Base-by-base conservation (phyloP, 306 rosid genomes). In the Lathyrus sativus region DNA sequence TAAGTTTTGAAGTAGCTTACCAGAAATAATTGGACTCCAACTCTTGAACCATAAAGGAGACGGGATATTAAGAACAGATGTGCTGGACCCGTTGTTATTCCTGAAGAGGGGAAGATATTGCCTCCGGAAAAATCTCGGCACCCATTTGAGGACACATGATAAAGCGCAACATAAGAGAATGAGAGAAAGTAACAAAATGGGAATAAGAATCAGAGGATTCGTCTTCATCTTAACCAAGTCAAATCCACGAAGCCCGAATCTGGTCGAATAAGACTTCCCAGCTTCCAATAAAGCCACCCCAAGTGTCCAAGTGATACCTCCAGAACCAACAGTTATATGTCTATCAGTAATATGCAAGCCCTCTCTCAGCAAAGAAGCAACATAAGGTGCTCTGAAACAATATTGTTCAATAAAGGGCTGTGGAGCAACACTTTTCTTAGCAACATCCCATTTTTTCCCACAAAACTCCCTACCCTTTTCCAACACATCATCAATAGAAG, bases 371-470 rank as follows among this genome's bases (percentile, higher is more conserved):
- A 93, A 82, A 12, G 86, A 86, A 6, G 85, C 86, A 68, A 88
- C 54, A 60, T 93, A 93, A 2, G 96, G 97, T 2, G 97, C 91
- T 72, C 99, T 81, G 63, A 93, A 93, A 80, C 99, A 93, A 71
- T 93, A 93, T 68, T 90, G 99, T 85, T 90, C 99, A 59, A 93
- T 88, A 68, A 86, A 93, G 12, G 99, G 96, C 82, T 93, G 99
- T 11, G 97, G 96, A 54, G 89, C 80, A 76, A 93, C 97, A 72
- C 97, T 90, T 9, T 74, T 82, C 82, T 45, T 86, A 0, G 97
- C 99, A 68, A 75, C 82, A 9, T 86, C 89, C 99, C 99, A 93
- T 38, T 74, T 79, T 67, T 78, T 88, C 10, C 84, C 97, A 76
- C 99, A 95, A 60, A 90, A 93, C 4, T 72, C 83, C 67, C 72